Base-by-base conservation (phyloP, 1,284 basidiomycete species). In the Microbotryum silenes-acaulis region DNA sequence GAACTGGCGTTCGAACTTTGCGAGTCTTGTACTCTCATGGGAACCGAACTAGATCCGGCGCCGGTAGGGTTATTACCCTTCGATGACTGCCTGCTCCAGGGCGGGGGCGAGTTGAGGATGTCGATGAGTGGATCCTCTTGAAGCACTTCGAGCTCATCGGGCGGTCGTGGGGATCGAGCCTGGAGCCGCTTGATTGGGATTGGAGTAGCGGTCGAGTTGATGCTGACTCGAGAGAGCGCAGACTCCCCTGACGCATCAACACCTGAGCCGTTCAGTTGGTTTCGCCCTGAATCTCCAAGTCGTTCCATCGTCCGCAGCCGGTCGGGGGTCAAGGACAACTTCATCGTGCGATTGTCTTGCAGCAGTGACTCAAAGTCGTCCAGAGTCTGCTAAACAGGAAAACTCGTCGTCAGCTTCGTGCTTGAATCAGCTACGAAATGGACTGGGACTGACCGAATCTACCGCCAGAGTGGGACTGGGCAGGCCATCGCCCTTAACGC, bases 301-400 rank as follows among this genome's bases (percentile, higher is more conserved):
- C 37, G 37, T 42, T 93, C 90, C 82, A 92, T 91, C 47, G 85
- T 88, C 75, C 85, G 87, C 60, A 96, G 79, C 57, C 91, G 81
- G 77, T 93, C 88, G 60, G 93, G 93, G 31, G 93, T 97, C 63
- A 97, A 80, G 54, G 91, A 94, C 71, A 97, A 86, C 75, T 92
- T 94, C 86, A 93, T 88, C 10, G 91, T 94, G 59, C 86, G 80
- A 59, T 86, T 84, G 62, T 88, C 90, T 57, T 84, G 83, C 82
- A 96, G 85, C 74, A 94, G 79, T 74, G 89, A 85, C 76, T 96
- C 91, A 75, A 96, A 96, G 74, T 42, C 37, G 37, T 42, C 37
- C 37, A 42, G 37, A 42, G 37, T 16, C 37, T 18, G 37, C 37
- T 16, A 6, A 42, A 42, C 37, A 42, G 16, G 16, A 42, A 3